Evolutionary conservation across 805 yeast species (phyloP).

Genomic region (Candida odintsovae): DNA sequence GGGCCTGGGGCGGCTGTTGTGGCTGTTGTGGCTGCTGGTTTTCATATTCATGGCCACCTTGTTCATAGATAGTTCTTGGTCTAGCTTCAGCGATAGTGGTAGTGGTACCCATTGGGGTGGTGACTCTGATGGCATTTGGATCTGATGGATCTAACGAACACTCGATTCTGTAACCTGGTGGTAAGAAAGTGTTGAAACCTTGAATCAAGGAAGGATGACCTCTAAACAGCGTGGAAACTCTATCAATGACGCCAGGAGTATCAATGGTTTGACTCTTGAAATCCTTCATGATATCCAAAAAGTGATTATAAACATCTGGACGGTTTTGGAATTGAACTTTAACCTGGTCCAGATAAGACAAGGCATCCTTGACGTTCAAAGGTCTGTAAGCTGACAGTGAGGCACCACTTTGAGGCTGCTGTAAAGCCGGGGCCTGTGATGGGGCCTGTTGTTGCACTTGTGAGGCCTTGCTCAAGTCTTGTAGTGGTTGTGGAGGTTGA

Average conservation of each 20-base stretch:
- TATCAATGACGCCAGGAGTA: constrained; percentile 96
- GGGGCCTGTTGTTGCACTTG: constrained; percentile 9
- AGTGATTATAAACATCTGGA: constrained; percentile 94
- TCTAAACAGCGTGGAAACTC: constrained; percentile 84
- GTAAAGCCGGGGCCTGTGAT: constrained; percentile 3
- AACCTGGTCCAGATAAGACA: constrained; percentile 92
- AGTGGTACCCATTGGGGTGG: constrained; percentile 92
- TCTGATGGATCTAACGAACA: constrained; percentile 87
- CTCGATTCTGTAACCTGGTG: constrained; percentile 92
- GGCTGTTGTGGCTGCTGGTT: constrained; percentile 10
- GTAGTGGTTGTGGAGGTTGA: constrained; percentile 7
- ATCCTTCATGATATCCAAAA: constrained; percentile 97
- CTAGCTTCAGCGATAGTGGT: constrained; percentile 28
- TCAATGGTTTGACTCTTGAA: constrained; percentile 94
- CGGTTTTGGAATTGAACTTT: constrained; percentile 86
- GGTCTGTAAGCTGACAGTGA: constrained; percentile 51
- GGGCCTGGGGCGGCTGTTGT: constrained; percentile 25
- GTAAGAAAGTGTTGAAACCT: constrained; percentile 95
- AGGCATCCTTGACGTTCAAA: constrained; percentile 91
- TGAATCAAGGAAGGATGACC: constrained; percentile 93
- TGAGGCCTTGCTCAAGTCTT: constrained; percentile 3
- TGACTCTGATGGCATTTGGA: constrained; percentile 87
- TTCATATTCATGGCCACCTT: constrained; percentile 14
- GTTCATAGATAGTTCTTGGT: constrained; percentile 14
- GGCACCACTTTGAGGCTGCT: constrained; percentile 17